A percentile compares a stretch with the other conserved stretches of the same genome.
Evolutionary conservation across 1,139 yeast genomes (phyloP).

Genomic region (Eremothecium gossypii): DNA sequence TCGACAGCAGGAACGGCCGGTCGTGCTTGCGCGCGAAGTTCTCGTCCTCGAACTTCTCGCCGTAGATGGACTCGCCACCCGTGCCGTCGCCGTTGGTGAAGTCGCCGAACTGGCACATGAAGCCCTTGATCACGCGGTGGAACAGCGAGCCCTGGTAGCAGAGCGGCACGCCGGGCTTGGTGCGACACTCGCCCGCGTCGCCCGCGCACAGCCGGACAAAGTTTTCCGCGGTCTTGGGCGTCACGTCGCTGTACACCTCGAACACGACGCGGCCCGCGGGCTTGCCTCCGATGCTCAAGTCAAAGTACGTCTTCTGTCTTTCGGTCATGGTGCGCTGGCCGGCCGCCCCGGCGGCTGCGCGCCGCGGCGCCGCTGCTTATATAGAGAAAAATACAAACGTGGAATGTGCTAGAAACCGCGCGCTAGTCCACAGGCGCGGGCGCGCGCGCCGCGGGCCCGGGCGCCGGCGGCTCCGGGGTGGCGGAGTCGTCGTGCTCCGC

Average conservation of each 20-base stretch:
- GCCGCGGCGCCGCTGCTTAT: background rate
- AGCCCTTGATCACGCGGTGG: constrained; percentile 85
- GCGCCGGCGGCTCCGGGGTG: no score
- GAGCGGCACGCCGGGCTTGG: constrained; percentile 51
- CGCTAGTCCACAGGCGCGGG: no score
- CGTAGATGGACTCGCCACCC: constrained; percentile 93
- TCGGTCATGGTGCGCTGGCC: background rate
- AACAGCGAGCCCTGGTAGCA: constrained; percentile 71
- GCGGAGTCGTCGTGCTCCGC: background rate
- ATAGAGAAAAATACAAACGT: background rate
- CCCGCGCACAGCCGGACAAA: constrained; percentile 89
- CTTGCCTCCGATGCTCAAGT: constrained; percentile 57
- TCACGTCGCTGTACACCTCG: constrained; percentile 68
- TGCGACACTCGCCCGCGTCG: constrained; percentile 59
- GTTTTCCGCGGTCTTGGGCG: constrained; percentile 90
- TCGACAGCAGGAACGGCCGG: constrained; percentile 77
- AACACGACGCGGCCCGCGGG: constrained; percentile 67
- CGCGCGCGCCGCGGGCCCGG: no score
- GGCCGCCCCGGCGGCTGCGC: background rate
- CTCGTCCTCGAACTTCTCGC: constrained; percentile 93
- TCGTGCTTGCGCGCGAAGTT: constrained; percentile 70
- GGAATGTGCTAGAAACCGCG: background rate
- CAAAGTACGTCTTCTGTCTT: constrained; percentile 60
- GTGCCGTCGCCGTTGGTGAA: constrained; percentile 84
- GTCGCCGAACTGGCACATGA: constrained; percentile 97